Base-by-base conservation (phyloP, 2,329 filamentous ascomycete genomes). In the Cladosporium halotolerans region DNA sequence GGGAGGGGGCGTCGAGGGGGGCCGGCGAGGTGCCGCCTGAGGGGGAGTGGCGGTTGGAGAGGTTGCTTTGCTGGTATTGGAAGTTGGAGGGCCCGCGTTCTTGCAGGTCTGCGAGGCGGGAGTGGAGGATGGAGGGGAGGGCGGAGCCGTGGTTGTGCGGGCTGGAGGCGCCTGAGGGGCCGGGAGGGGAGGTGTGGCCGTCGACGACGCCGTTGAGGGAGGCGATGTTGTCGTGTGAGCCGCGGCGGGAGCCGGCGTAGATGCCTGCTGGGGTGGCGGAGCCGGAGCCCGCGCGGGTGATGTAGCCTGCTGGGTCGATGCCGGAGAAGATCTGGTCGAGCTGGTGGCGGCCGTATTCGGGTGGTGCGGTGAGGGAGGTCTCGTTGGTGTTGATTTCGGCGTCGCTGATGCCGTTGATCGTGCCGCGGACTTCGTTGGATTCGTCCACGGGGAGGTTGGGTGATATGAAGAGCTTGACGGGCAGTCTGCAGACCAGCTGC, bases 401-500 rank as follows among this genome's bases (percentile, higher is more conserved):
- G 48, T 71, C 66, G 8, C 65, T 59, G n/a, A 63, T 55, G 23
- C 60, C 60, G 31, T 61, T 62, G n/a, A 58, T 59, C 1, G 77
- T n/a, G 75, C 75, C 63, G 79, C 77, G 50, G 2, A 97, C 79
- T 62, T 88, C 85, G 62, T 95, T 93, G 56, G 92, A 82, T 49
- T 95, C 89, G 63, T 93, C 89, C 36, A 96, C 81, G 0, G 89
- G 86, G 63, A 96, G 83, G 65, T 93, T 93, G 0, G 93, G 92
- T 4, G 93, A 99, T 60, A 97, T 96, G 72, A 96, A 96, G 38
- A 99, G 85, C 52, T 89, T 89, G 13, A 97, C 81, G 1, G 93
- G 91, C 32, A 97, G 81, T 40, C 90, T 93, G 44, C 92, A 92
- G 49, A 92, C 86, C 49, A 96, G 81, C 79, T 97, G 92, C 53